Evolutionary conservation across 306 rosid genomes (phyloP).

Genomic region (Neltuma alba): DNA sequence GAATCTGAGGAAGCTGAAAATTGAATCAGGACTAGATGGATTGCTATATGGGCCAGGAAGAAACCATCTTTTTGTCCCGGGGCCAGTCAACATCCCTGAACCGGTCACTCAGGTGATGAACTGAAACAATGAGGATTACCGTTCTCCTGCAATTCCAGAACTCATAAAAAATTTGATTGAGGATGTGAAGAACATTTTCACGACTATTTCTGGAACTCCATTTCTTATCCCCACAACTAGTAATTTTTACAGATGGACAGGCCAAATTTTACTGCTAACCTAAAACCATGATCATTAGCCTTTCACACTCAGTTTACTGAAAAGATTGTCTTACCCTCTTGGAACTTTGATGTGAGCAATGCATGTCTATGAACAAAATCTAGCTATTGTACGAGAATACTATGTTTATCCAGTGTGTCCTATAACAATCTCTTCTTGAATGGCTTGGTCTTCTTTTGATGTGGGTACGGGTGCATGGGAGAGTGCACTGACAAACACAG

Average conservation of each 20-base stretch:
- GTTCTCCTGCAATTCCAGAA: constrained; percentile 92
- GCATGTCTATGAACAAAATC: too few species aligned
- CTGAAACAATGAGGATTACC: constrained; percentile 95
- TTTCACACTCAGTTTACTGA: too few species aligned
- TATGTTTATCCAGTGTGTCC: too few species aligned
- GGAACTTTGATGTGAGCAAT: too few species aligned
- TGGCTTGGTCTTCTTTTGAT: neutral
- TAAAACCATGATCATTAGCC: too few species aligned
- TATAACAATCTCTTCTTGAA: neutral
- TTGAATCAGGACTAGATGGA: constrained; percentile 68
- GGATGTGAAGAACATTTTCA: constrained; percentile 91
- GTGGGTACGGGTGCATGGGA: constrained; percentile 99
- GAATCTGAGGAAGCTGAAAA: constrained; percentile 31
- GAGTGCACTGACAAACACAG: constrained; percentile 43
- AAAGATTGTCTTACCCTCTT: too few species aligned
- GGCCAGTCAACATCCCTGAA: constrained; percentile 97
- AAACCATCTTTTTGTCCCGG: constrained; percentile 96
- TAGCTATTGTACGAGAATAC: too few species aligned
- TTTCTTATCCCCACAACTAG: constrained; percentile 93
- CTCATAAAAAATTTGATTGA: constrained; percentile 76
- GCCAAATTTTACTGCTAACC: neutral
- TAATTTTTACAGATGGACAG: constrained; percentile 29
- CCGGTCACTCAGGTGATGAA: constrained; percentile 84
- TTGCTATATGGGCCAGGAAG: constrained; percentile 84
- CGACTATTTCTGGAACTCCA: constrained; percentile 81